Evolutionary conservation across 768 basidiomycete species (phyloP), one percentile per base, ranked within the genome.

Genomic region (Mycena venus): DNA sequence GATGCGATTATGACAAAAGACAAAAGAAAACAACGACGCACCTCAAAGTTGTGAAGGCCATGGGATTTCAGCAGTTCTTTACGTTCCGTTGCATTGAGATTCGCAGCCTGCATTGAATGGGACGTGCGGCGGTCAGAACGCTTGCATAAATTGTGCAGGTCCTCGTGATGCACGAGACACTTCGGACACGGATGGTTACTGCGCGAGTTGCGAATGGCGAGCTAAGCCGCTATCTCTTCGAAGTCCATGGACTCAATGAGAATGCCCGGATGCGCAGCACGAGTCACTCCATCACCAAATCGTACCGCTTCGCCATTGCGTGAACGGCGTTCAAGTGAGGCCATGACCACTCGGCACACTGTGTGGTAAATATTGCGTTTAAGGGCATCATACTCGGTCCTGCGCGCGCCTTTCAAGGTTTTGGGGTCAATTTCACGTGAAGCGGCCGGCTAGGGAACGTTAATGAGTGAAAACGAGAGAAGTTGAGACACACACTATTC

Each of bases 151-250:
- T 51, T 61, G 64, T 79, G 60, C 11, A 74, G 75, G 29, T 76
- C 67, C 17, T 68, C 47, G 15, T 72, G 27, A 40, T 76, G 75
- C 19, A 79, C 65, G 4, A 78, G 75, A 44, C 78, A 79, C 7
- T 68, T 58, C 6, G 75, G 75, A 55, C 78, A 79, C 21, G 78
- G 78, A 62, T 78, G 64, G 42, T 75, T 65, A 6, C 62, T 56
- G 9, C 31, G 53, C 36, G 73, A 64, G 42, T 66, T 67, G 34
- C 62, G 61, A 36, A 58, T 56, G 9, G 58, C 63, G 44, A 55
- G 56, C 32, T 51, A 59, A 55, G 51, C 38, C 3, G 44, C 53
- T 7, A 75, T 51, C 61, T 79, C 78, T 49, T 79, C 78, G 17
- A 60, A 56, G 61, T 79, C 78, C 59, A 79, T 60, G 0, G 72